phyloP scores from a whole-genome alignment of 2,329 filamentous ascomycete species.

The Bipolaris oryzae region DNA sequence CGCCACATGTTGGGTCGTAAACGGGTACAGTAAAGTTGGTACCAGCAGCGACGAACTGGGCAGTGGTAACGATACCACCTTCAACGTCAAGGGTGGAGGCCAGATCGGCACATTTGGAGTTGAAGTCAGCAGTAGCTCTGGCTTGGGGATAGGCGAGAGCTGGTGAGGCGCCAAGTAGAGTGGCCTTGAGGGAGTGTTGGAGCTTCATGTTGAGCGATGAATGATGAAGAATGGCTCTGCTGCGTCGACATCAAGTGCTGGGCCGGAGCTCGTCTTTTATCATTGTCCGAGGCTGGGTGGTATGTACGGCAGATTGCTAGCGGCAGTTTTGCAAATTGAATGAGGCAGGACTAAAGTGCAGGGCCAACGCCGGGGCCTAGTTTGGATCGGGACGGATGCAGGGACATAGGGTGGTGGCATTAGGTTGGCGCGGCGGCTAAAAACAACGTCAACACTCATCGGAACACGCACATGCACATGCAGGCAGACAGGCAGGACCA shows the following conservation, averaged over 20 bases:
- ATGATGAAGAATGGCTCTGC: neutral
- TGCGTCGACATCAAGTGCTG: neutral
- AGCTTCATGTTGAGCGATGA: conserved; percentile 25
- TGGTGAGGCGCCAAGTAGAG: conserved; percentile 17
- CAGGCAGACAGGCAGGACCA: too few relatives aligned
- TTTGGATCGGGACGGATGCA: neutral
- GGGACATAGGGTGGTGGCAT: neutral
- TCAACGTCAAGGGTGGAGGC: conserved; percentile 39
- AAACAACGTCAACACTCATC: neutral
- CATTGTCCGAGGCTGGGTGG: neutral
- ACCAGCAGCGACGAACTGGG: conserved; percentile 48
- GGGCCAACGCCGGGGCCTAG: neutral
- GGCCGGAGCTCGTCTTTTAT: neutral
- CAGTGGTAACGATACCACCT: conserved; percentile 47
- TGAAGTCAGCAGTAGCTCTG: conserved; percentile 22
- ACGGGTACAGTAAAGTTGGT: conserved; percentile 50
- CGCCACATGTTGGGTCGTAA: conserved; percentile 49
- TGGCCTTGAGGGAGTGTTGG: conserved; percentile 17
- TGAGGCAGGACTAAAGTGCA: neutral
- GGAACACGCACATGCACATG: neutral
- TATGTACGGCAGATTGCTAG: conserved; percentile 2
- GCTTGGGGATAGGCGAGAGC: conserved; percentile 14
- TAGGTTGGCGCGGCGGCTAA: neutral
- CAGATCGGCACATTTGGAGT: conserved; percentile 34
- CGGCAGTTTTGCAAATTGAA: neutral